Evolutionary conservation across 371 early-diverging fungal genomes (phyloP), one percentile per base, ranked within the genome.

Genomic region (Haplosporangium sp.): DNA sequence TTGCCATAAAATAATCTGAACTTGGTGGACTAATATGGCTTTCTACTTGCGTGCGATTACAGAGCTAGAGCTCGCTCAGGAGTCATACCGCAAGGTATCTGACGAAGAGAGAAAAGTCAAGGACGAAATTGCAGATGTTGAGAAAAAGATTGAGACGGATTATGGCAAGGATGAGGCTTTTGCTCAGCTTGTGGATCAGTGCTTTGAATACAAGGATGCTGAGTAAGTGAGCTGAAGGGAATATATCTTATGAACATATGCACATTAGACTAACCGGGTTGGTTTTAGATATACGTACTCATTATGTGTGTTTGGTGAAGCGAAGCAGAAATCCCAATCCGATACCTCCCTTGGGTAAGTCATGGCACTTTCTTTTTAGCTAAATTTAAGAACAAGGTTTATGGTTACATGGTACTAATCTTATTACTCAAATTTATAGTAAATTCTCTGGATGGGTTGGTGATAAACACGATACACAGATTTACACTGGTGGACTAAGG

Each of bases 231-330:
- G 7, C 4, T 5, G 7, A 55, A 55, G 5, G 15, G 34, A 11
- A 6, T 4, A 11, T 1, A 55, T 9, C n/a, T 34, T 8, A 55
- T 27, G 55, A 34, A 48, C 11, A 55, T 27, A 55, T 20, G 34
- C 34, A 34, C 27, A 19, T 19, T 27, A 34, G n/a, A 39, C n/a
- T 39, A 39, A 59, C 3, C 47, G 40, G 10, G 10, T 42, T 52
- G 19, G 20, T 17, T 39, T 34, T 69, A 74, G 74, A 37, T 74
- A 94, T 76, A 91, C 88, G 0, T 96, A 96, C 76, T 90, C 94
- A 38, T 65, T 96, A 4, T 97, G 98, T 84, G 75, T 95, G 58
- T 86, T 94, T 78, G 95, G 91, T 19, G 82, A 74, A 7, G 95
- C 92, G 0, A 69, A 85, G 11, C 98, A 96, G 87, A 92, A 92